Evolutionary conservation across 148 eudicot genomes (phyloP).

Genomic region (Oxyria digyna): DNA sequence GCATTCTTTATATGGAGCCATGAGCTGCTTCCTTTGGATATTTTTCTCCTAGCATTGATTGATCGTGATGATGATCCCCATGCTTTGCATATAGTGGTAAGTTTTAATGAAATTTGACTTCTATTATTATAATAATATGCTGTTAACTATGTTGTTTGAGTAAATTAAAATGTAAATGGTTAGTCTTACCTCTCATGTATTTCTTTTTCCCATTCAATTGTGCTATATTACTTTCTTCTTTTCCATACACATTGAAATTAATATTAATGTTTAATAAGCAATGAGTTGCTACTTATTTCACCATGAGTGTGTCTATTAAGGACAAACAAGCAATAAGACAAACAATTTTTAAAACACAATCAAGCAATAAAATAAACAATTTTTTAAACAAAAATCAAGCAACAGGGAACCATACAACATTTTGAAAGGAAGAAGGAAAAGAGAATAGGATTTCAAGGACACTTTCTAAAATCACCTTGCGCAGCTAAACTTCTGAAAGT

Average conservation of each 20-base stretch:
- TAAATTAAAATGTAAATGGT: neutral
- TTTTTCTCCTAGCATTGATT: constrained; percentile 77
- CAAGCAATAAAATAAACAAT: neutral
- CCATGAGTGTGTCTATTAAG: neutral
- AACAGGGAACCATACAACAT: neutral
- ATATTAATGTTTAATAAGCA: neutral
- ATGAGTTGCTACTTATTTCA: neutral
- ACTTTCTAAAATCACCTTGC: neutral
- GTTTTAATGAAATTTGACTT: constrained; percentile 12
- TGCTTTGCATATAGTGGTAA: constrained; percentile 82
- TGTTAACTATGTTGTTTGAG: neutral
- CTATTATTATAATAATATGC: neutral
- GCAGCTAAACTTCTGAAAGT: neutral
- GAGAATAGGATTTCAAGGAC: neutral
- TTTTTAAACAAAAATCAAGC: neutral
- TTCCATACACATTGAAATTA: neutral
- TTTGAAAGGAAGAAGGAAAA: neutral
- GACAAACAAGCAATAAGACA: too few relatives aligned
- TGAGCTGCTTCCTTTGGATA: constrained; percentile 93
- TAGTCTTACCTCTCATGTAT: too few relatives aligned
- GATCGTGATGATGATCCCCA: constrained; percentile 99
- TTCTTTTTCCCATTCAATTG: neutral
- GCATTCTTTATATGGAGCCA: constrained; percentile 82
- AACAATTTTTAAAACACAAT: too few relatives aligned
- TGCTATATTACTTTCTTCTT: neutral